phyloP scores from a whole-genome alignment of 768 basidiomycete species.

The Collybia sordida region DNA sequence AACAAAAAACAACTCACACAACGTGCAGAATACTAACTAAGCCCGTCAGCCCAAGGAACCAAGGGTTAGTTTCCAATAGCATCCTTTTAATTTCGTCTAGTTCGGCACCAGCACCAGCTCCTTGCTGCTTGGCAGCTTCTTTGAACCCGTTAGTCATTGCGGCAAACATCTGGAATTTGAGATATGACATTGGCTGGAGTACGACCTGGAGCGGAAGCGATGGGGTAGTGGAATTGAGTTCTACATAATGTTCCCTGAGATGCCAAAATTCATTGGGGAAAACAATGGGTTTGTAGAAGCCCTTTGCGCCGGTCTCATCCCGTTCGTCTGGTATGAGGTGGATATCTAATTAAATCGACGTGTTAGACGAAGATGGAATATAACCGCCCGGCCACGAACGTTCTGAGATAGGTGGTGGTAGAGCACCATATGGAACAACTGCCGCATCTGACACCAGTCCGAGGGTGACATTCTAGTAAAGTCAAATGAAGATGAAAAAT shows the following conservation, averaged over 20 bases:
- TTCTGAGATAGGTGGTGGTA: slow-evolving; percentile 61
- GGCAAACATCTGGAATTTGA: slow-evolving; percentile 87
- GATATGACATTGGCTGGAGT: slow-evolving; percentile 82
- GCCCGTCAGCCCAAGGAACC: slow-evolving; percentile 82
- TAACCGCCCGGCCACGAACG: slow-evolving; percentile 44
- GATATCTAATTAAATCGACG: slow-evolving; percentile 48
- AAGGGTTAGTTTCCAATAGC: slow-evolving; percentile 86
- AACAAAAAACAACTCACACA: slow-evolving; percentile 51
- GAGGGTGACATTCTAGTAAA: slow-evolving; percentile 79
- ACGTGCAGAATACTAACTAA: slow-evolving; percentile 86
- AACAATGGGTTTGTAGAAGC: slow-evolving; percentile 82
- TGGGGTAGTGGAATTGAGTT: slow-evolving; percentile 83
- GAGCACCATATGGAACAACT: slow-evolving; percentile 46
- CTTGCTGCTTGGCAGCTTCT: slow-evolving; percentile 79
- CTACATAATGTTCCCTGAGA: slow-evolving; percentile 74
- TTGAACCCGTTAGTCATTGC: slow-evolving; percentile 86
- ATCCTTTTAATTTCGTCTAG: slow-evolving; percentile 96
- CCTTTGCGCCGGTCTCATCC: slow-evolving; percentile 64
- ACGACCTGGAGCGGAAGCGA: slow-evolving; percentile 77
- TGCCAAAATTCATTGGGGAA: slow-evolving; percentile 98
- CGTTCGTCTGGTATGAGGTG: slow-evolving; percentile 57
- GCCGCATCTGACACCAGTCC: slow-evolving; percentile 77
- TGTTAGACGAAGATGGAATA: slow-evolving; percentile 7
- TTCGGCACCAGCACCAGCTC: slow-evolving; percentile 61
- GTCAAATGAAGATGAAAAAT: background rate